Percentiles rank a stretch among this genome's conserved stretches.
phyloP scores from a whole-genome alignment of 2,329 filamentous ascomycete species.

The Trichophyton simii region DNA sequence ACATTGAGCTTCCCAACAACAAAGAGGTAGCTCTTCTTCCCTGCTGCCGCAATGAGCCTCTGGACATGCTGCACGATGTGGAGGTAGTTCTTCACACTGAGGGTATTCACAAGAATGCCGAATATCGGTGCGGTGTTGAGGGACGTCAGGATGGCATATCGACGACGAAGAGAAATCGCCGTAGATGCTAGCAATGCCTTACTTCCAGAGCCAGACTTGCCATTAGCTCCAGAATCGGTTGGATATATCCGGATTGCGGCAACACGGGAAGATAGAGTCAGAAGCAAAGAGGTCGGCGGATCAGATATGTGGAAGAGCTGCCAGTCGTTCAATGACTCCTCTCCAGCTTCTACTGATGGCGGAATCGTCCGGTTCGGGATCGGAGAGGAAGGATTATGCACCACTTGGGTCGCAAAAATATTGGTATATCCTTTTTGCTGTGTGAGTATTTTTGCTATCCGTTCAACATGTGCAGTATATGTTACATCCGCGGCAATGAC shows the following conservation, averaged over 20 bases:
- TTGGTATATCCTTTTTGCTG: slow-evolving; percentile 53
- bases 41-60: slow-evolving; percentile 58
- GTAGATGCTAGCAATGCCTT: slow-evolving; percentile 39
- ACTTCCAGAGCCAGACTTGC: slow-evolving; percentile 18
- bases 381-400: slow-evolving; percentile 63
- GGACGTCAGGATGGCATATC: slow-evolving; percentile 74
- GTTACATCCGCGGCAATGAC: slow-evolving; percentile 83
- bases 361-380: slow-evolving; percentile 75
- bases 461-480: slow-evolving; percentile 61
- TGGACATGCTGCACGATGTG: slow-evolving; percentile 64
- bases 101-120: slow-evolving; percentile 89
- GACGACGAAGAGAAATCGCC: slow-evolving; percentile 56
- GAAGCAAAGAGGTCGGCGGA: slow-evolving; percentile 67
- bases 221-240: slow-evolving; percentile 29
- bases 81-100: slow-evolving; percentile 84
- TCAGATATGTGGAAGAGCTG: slow-evolving; percentile 75
- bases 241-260: slow-evolving; percentile 66
- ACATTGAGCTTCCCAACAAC: slow-evolving; percentile 95
- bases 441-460: slow-evolving; percentile 44
- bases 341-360: slow-evolving; percentile 32
- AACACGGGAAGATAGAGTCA: slow-evolving; percentile 76
- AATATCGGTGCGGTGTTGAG: slow-evolving; percentile 73
- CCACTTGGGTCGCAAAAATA: slow-evolving; percentile 56
- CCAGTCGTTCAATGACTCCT: slow-evolving; percentile 48
- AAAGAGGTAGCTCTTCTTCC: slow-evolving; percentile 92